Conservation (phyloP, 371 early-diverging fungal species). For the Mortierella sp. region DNA sequence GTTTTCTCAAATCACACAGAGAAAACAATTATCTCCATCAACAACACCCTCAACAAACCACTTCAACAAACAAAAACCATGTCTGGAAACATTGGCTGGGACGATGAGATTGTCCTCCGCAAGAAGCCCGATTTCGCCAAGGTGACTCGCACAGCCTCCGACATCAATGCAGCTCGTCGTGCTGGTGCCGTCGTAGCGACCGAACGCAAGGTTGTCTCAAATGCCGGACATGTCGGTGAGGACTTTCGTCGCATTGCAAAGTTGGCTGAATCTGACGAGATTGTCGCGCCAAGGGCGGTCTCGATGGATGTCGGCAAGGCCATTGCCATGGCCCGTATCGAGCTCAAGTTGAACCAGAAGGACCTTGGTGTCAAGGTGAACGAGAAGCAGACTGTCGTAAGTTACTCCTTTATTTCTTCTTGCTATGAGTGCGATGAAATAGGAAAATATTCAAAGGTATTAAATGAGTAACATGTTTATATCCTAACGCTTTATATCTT, state of each 20-base stretch:
- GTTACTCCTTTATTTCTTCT: conserved; percentile 12
- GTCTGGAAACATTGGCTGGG: conserved; percentile 72
- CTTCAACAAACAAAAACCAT: conserved; percentile 8
- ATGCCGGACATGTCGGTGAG: conserved; percentile 78
- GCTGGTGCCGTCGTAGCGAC: conserved; percentile 78
- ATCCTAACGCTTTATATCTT: neutral
- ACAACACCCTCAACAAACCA: neutral
- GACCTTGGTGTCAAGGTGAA: conserved; percentile 86
- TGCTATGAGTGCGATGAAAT: neutral
- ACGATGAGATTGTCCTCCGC: conserved; percentile 80
- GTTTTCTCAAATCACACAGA: neutral
- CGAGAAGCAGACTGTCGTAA: conserved; percentile 83
- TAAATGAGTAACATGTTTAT: too few species aligned
- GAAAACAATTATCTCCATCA: neutral
- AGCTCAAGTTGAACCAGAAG: conserved; percentile 88
- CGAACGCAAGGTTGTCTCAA: conserved; percentile 78
- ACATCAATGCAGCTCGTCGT: conserved; percentile 86
- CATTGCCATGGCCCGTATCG: conserved; percentile 85
- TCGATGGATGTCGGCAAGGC: conserved; percentile 85
- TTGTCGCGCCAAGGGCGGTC: conserved; percentile 79
- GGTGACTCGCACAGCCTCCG: conserved; percentile 74
- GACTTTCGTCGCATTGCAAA: conserved; percentile 86
- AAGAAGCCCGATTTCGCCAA: conserved; percentile 77
- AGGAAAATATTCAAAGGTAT: neutral
- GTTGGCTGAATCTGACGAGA: conserved; percentile 90